Percentiles rank a stretch among this genome's conserved stretches.
These are phyloP conservation scores for Chara braunii DNA, from an alignment of 139 green algal genomes.

Conservation along the genomic window DNA sequence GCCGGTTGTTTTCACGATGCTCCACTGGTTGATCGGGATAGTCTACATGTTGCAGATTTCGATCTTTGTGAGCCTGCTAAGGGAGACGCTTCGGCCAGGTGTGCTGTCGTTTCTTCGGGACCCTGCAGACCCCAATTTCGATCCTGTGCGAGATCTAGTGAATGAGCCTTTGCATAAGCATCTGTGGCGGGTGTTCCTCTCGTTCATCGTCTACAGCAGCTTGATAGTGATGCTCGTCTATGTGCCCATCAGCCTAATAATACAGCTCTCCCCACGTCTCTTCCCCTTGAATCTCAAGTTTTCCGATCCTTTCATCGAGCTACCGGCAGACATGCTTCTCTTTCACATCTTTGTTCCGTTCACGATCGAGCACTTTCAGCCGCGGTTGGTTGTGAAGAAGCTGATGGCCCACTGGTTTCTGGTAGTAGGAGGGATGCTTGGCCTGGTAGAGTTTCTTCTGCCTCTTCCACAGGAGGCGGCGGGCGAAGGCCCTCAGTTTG, in stretches of 20 bases:
- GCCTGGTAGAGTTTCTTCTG: slow-evolving; percentile 6
- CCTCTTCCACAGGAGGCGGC: neutral
- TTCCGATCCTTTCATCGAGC: slow-evolving; percentile 28
- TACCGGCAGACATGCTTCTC: slow-evolving; percentile 36
- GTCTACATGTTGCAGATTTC: slow-evolving; percentile 46
- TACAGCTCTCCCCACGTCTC: slow-evolving; percentile 13
- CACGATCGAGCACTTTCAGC: slow-evolving; percentile 35
- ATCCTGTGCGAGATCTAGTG: slow-evolving; percentile 42
- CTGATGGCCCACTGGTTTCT: slow-evolving; percentile 16
- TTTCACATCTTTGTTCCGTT: slow-evolving; percentile 41
- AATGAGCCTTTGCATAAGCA: slow-evolving; percentile 41
- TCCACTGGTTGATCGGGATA: slow-evolving; percentile 44
- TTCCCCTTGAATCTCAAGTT: slow-evolving; percentile 43
- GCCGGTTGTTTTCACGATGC: slow-evolving; percentile 21
- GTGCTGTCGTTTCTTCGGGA: slow-evolving; percentile 40
- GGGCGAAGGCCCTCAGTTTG: no score
- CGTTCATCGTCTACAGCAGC: slow-evolving; percentile 37
- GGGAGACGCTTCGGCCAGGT: slow-evolving; percentile 40
- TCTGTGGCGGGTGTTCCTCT: slow-evolving; percentile 31
- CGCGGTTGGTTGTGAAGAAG: slow-evolving; percentile 24
- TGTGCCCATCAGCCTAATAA: slow-evolving; percentile 16
- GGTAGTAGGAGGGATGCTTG: neutral
- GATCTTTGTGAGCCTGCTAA: slow-evolving; percentile 32
- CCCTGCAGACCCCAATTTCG: slow-evolving; percentile 41
- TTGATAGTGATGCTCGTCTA: slow-evolving; percentile 41